These are phyloP conservation scores for Malus hybrid DNA, from an alignment of 331 rosid genomes.

Conservation along the genomic window DNA sequence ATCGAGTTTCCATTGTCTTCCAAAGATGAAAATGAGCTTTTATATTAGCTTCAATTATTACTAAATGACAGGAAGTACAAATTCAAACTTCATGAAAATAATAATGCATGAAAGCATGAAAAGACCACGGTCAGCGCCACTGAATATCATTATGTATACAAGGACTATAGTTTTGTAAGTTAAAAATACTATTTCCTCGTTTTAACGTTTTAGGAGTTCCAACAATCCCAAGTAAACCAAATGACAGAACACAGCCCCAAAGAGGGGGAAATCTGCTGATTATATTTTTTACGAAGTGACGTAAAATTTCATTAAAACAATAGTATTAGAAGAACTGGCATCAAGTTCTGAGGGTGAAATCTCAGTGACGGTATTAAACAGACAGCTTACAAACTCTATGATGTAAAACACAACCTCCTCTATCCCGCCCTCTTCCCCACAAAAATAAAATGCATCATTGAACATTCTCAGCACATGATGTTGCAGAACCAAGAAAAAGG, in stretches of 20 bases:
- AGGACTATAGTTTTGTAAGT: neutral
- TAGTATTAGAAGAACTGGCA: neutral
- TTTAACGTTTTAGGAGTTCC: neutral
- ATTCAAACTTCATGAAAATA: neutral
- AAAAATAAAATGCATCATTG: neutral
- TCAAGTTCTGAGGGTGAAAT: neutral
- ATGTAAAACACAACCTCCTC: neutral
- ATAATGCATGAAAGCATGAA: neutral
- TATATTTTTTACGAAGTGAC: neutral
- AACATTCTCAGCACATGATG: neutral
- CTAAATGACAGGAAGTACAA: neutral
- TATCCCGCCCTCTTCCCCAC: neutral
- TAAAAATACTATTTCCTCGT: neutral
- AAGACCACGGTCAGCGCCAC: neutral
- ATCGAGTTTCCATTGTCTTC: constrained; percentile 91
- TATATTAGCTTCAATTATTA: neutral
- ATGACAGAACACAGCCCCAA: neutral
- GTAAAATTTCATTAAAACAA: neutral
- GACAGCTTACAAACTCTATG: neutral
- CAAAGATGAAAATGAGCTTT: constrained; percentile 6
- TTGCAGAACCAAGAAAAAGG: neutral
- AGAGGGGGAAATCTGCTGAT: neutral
- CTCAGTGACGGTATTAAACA: neutral
- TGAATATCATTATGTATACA: neutral
- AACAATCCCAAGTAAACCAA: neutral